Evolutionary conservation across 2,329 filamentous ascomycete species (phyloP), one percentile per base, ranked within the genome.

Genomic region (Cercospora sesami): DNA sequence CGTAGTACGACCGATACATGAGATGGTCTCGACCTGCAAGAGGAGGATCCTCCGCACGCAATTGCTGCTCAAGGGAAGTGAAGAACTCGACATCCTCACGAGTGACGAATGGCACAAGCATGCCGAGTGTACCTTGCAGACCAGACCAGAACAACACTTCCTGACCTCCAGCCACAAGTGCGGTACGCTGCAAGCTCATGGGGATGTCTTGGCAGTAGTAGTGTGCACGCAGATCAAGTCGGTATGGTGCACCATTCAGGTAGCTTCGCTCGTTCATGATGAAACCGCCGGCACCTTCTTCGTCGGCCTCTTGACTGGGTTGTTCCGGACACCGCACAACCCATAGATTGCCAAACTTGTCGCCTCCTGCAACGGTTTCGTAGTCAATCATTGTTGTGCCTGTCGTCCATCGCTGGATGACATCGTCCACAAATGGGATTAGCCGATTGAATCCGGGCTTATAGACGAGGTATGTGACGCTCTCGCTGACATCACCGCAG

Each of bases 291-390:
- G 92, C 92, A 58, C 92, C 92, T 69, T 96, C 92, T 79, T 97
- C 95, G 75, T 99, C 95, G 0, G 93, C 91, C 78, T 96, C 92
- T 72, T 93, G 90, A 42, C 92, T 96, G 7, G 90, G 89, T 78
- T 96, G 95, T 68, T 89, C 84, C 0, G 94, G 93, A 75, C 92
- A 95, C 59, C 95, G 91, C 31, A 99, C 85, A 55, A 99, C 87
- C 90, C 93, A 99, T 16, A 99, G 81, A 75, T 99, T 99, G 69
- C 95, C 96, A 73, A 99, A 99, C 78, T 97, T 98, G 82, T 99
- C 95, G 39, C 94, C 94, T 39, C 94, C 95, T 2, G 93, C 94
- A 26, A 92, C 89, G 1, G 95, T 96, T 78, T 99, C 95, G 79
- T 99, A 99, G 80, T 99, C 95, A 1, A 98, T 90, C 93, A 99